Percentiles rank a stretch among this genome's conserved stretches.
These are phyloP conservation scores for Amesomyces nigricolor DNA, from an alignment of 2,329 filamentous ascomycete genomes.

Conservation along the genomic window DNA sequence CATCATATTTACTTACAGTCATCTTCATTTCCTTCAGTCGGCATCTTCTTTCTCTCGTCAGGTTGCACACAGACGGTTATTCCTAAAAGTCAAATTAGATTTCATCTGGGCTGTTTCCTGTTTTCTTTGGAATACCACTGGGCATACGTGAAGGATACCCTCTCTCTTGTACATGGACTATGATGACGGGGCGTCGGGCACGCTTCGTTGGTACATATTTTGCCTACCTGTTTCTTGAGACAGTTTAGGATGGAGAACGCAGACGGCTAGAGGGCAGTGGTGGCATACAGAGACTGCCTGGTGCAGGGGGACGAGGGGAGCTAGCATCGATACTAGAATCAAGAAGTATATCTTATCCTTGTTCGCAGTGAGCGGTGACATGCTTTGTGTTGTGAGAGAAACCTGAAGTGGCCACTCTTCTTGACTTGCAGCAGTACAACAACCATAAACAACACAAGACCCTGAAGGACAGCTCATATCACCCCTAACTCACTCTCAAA, in stretches of 20 bases:
- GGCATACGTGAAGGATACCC: conserved; percentile 11
- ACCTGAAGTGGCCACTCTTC: too few relatives aligned
- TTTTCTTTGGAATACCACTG: conserved; percentile 4
- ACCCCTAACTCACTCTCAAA: too few relatives aligned
- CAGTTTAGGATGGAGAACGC: background rate
- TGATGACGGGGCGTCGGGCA: conserved; percentile 12
- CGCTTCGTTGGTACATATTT: conserved; percentile 16
- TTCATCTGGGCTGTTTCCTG: background rate
- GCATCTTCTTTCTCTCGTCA: conserved; percentile 1
- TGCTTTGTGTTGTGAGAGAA: too few relatives aligned
- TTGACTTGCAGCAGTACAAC: too few relatives aligned
- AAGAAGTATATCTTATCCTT: background rate
- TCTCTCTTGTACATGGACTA: conserved; percentile 10
- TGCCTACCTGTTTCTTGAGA: background rate
- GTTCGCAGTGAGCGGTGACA: too few relatives aligned
- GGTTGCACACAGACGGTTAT: conserved; percentile 5
- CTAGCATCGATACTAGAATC: background rate
- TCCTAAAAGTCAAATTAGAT: conserved; percentile 2
- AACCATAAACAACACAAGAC: too few relatives aligned
- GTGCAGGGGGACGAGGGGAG: conserved; percentile 14
- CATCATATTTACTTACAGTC: background rate
- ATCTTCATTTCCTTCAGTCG: background rate
- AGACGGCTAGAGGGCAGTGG: background rate
- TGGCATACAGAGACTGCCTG: conserved; percentile 18
- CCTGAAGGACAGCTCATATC: too few relatives aligned